Evolutionary conservation across 768 basidiomycete genomes (phyloP), one percentile per base, ranked within the genome.

Genomic region (Boletus sp.): DNA sequence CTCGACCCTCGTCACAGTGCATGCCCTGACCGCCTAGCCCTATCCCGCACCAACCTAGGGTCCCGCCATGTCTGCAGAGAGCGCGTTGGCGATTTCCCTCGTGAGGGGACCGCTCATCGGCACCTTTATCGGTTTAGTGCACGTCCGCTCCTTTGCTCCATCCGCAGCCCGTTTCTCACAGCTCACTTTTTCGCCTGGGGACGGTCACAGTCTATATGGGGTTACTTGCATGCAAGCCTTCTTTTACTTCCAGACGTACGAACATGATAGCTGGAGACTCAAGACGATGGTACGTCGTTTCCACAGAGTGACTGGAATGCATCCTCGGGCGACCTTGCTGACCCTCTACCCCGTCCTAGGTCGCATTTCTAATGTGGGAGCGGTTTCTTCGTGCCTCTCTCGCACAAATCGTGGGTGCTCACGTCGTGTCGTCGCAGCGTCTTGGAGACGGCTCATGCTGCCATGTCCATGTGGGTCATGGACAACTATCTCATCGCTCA

Each of bases 91-190:
- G 5, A 47, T 59, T 20, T 46, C 63, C 2, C 60, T 69, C n/a
- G 54, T 36, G 3, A 57, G 70, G 57, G 70, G 70, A 0, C 70
- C 68, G 1, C 66, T 71, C 42, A 33, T 71, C 12, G 70, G 70
- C 35, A 64, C 66, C 0, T 67, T 68, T 15, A 36, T 71, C 12
- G 63, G 64, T 33, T 29, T 66, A 20, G 15, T 53, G 70, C 30
- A 47, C 46, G 46, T 47, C 29, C 15, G 3, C n/a, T 29, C 14
- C 46, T 7, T 7, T 4, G 28, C 30, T 32, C 30, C 9, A 29
- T 47, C n/a, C 46, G 7, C 15, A 5, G 1, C 24, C 24, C 15
- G 7, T 18, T 24, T 24, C 14, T 24, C 14, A 18, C 18, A 24
- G 20, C 20, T 10, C 6, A 42, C 17, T 24, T 24, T 24, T 24